phyloP scores from a whole-genome alignment of 108 stramenopile species.

The Chaetoceros muelleri region DNA sequence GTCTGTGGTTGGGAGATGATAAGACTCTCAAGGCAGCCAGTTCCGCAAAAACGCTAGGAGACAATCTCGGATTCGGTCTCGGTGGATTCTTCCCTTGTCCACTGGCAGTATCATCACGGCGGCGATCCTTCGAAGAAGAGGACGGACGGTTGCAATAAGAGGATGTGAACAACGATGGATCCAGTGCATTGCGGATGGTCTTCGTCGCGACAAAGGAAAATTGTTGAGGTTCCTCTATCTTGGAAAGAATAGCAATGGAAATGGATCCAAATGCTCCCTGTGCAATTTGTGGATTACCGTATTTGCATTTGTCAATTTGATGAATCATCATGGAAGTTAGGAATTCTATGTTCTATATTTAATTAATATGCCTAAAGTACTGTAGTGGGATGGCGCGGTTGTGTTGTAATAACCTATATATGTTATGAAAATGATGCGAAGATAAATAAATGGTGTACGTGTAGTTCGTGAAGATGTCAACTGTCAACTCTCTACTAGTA shows the following conservation, averaged over 20 bases:
- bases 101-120: too few relatives aligned
- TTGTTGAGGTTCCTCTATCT: conserved; percentile 1
- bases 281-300: conserved; percentile 23
- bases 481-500: too few relatives aligned
- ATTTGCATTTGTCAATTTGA: conserved; percentile 1
- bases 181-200: conserved; percentile 40
- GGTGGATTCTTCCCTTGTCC: background rate
- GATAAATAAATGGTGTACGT: too few relatives aligned
- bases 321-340: too few relatives aligned
- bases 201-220: conserved; percentile 41
- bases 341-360: too few relatives aligned
- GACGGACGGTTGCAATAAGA: too few relatives aligned
- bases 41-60: conserved; percentile 23
- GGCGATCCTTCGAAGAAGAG: too few relatives aligned
- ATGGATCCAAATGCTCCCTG: conserved; percentile 64
- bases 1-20: conserved; percentile 2
- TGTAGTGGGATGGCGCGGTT: too few relatives aligned
- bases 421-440: too few relatives aligned
- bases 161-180: background rate
- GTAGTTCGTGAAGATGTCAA: too few relatives aligned
- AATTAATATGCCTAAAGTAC: too few relatives aligned
- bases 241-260: conserved; percentile 32
- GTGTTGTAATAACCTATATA: too few relatives aligned
- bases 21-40: conserved; percentile 24
- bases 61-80: conserved; percentile 3